A percentile compares a stretch with the other conserved stretches of the same genome.
Evolutionary conservation across 257 asterid genomes (phyloP).

Genomic region (Solanum virginianum): DNA sequence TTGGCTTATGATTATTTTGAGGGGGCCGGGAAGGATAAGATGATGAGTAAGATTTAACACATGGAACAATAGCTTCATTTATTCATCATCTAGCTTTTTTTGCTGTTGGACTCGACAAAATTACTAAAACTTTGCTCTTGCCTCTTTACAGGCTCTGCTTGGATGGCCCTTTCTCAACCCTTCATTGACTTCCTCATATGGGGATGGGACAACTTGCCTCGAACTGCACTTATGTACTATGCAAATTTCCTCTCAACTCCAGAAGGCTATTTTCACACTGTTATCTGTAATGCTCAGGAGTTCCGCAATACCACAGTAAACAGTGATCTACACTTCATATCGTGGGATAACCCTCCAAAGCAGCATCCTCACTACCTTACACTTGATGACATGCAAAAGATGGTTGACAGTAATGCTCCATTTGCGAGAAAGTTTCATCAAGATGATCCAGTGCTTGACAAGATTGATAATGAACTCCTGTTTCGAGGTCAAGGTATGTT

Average conservation of each 20-base stretch:
- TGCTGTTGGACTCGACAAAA: not conserved
- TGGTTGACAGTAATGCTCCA: constrained; percentile 79
- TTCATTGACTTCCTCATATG: constrained; percentile 81
- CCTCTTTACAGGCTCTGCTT: constrained; percentile 66
- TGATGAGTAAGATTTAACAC: not conserved
- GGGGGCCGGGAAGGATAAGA: not conserved
- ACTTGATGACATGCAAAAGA: constrained; percentile 52
- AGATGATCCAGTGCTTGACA: constrained; percentile 66
- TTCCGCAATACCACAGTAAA: constrained; percentile 74
- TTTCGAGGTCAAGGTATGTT: constrained; percentile 50
- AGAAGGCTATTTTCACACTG: constrained; percentile 87
- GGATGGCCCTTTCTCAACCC: constrained; percentile 87
- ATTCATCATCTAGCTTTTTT: not conserved
- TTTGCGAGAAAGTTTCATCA: constrained; percentile 77
- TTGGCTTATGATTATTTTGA: not conserved
- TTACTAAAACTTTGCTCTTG: not conserved
- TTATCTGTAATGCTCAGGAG: constrained; percentile 64
- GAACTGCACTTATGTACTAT: constrained; percentile 85
- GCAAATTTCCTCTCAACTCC: constrained; percentile 91
- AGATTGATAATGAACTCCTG: constrained; percentile 56
- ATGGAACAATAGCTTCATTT: not conserved
- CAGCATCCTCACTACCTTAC: constrained; percentile 23
- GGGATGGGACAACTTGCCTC: constrained; percentile 93
- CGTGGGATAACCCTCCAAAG: constrained; percentile 89
- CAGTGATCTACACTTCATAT: constrained; percentile 77